Evolutionary conservation across 1,284 basidiomycete species (phyloP), one percentile per base, ranked within the genome.

Genomic region (Tremellales sp.): DNA sequence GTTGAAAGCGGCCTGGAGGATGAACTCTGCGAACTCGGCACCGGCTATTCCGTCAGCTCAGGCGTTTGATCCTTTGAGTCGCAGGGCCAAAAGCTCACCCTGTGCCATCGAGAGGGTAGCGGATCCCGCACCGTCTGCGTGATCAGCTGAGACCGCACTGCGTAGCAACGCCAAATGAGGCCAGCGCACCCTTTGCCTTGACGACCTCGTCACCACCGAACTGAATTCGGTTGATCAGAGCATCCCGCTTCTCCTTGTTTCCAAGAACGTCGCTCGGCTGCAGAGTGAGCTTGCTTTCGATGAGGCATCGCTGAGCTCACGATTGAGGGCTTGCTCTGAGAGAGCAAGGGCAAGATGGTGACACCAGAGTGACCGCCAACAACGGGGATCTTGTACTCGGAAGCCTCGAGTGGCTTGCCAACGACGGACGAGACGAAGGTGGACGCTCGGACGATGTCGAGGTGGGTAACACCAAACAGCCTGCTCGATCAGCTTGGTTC

Each of bases 71-170:
- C 43, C n/a, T n/a, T n/a, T n/a, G n/a, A n/a, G n/a, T 27, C 17
- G 15, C 11, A 19, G 17, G 21, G 56, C 8, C 4, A 27, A 15
- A 21, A 19, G 67, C 66, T 63, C 58, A 69, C 75, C 78, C 69
- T 89, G 90, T n/a, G 90, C 89, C 90, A 94, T 94, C 46, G 86
- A 89, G 49, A 93, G 83, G 43, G 89, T 93, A 35, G 89, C 89
- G 53, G 84, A 87, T 61, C 89, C 89, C 53, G 87, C 85, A 67
- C 89, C 89, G 65, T 92, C 87, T 81, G 87, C 8, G 37, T 23
- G 46, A n/a, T 87, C 26, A 40, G 45, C 39, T 24, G 23, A 36
- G 27, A 11, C 11, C 24, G n/a, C n/a, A n/a, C n/a, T n/a, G n/a
- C n/a, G n/a, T 15, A 6, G 33, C 5, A 15, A 36, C 33, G 33